A percentile compares a stretch with the other conserved stretches of the same genome.
Conservation (phyloP, 495 filamentous ascomycete genomes). For the Hypoxylon rickii region DNA sequence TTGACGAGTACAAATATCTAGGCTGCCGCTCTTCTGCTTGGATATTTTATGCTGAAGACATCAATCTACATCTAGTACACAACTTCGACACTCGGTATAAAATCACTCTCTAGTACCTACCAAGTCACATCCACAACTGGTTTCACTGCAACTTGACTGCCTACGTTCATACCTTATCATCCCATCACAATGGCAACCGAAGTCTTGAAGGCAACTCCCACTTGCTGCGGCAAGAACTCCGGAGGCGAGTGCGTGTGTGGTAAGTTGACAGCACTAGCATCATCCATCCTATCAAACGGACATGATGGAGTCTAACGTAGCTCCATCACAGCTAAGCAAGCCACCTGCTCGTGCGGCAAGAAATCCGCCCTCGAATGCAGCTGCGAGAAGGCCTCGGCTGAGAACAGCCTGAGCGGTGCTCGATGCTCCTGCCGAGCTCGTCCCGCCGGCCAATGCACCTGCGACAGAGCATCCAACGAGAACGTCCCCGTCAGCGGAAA, state of each 20-base stretch:
- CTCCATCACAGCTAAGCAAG: constrained; percentile 52
- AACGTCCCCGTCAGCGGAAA: constrained; percentile 60
- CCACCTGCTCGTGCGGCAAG: constrained; percentile 86
- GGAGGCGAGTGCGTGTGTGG: constrained; percentile 54
- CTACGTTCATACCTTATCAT: constrained; percentile 4
- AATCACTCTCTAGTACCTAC: background rate
- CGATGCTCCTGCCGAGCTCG: constrained; percentile 82
- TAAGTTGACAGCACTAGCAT: constrained; percentile 37
- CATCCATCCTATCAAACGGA: background rate
- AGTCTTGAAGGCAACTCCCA: constrained; percentile 42
- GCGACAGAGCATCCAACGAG: constrained; percentile 73
- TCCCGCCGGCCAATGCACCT: constrained; percentile 80
- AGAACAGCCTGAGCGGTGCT: constrained; percentile 75
- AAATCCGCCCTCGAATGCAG: constrained; percentile 82
- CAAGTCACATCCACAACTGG: background rate
- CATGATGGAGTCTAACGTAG: constrained; percentile 4
- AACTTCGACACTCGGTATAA: background rate
- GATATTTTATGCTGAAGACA: background rate
- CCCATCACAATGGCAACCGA: constrained; percentile 33
- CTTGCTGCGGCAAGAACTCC: constrained; percentile 57
- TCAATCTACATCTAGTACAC: background rate
- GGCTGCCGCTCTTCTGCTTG: background rate
- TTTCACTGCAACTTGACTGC: background rate
- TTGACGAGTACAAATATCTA: constrained; percentile 20
- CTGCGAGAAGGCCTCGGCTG: constrained; percentile 75